A percentile compares a stretch with the other conserved stretches of the same genome.
phyloP scores from a whole-genome alignment of 345 rosid genomes.

The Salix arbutifolia region DNA sequence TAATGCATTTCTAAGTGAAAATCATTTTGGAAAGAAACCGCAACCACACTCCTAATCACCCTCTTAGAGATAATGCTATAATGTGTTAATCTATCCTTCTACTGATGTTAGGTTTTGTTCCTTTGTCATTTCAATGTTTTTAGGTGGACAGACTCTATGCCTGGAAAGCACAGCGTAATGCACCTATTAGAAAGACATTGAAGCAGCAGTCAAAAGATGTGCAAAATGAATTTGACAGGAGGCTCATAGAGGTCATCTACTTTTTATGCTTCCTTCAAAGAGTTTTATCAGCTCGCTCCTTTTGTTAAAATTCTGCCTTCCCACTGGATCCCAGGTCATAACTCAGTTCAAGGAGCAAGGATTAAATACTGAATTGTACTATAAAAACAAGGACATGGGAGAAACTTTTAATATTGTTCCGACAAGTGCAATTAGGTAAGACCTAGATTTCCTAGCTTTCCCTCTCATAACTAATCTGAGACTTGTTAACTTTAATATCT shows the following conservation, averaged over 20 bases:
- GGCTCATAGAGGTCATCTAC: constrained; percentile 48
- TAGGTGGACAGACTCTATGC: constrained; percentile 94
- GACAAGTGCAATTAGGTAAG: constrained; percentile 82
- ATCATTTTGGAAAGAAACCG: no score
- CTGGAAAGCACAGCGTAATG: constrained; percentile 73
- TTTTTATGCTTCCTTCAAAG: background rate
- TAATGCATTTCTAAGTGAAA: no score
- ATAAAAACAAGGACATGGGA: constrained; percentile 81
- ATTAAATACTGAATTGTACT: constrained; percentile 80
- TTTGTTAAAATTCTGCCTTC: background rate
- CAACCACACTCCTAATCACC: no score
- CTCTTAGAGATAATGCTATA: background rate
- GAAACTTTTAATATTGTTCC: constrained; percentile 83
- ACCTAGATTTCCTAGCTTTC: background rate
- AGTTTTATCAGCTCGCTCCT: background rate
- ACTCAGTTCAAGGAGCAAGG: constrained; percentile 89
- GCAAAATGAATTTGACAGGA: constrained; percentile 62
- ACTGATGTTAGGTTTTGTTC: background rate
- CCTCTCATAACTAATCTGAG: background rate
- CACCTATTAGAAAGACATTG: constrained; percentile 67
- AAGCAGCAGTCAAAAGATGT: constrained; percentile 71
- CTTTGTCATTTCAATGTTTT: constrained; percentile 16
- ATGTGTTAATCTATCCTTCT: constrained; percentile 3
- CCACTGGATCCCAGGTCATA: constrained; percentile 42
- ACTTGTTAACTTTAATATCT: background rate